Percentiles rank a stretch among this genome's conserved stretches.
Conservation (phyloP, 805 yeast species). For the Suhomyces sp. region DNA sequence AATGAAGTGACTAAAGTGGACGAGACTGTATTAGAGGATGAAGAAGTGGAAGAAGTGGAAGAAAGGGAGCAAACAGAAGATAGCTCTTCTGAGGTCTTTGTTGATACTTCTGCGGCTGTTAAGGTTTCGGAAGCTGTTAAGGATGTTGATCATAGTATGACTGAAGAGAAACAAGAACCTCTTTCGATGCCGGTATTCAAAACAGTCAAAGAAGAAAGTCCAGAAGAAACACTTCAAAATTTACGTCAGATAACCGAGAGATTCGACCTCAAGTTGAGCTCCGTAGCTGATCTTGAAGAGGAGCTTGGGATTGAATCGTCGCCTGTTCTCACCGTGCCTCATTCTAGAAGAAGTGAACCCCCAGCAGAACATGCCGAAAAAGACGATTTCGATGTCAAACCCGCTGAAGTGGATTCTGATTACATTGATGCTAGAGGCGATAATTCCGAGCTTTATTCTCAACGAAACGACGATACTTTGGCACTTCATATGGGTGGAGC, state of each 20-base stretch:
- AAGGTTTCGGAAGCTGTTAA: not conserved
- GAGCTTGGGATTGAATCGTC: constrained; percentile 9
- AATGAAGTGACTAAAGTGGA: not conserved
- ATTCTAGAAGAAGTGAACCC: not conserved
- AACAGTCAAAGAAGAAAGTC: constrained; percentile 25
- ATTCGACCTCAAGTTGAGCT: constrained; percentile 22
- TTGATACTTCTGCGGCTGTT: not conserved
- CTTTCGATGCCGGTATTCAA: constrained; percentile 22
- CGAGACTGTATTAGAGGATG: too few relatives aligned
- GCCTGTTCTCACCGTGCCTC: not conserved
- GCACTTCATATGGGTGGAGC: not conserved
- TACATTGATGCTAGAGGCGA: not conserved
- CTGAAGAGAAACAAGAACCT: not conserved
- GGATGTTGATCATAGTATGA: not conserved
- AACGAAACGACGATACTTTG: not conserved
- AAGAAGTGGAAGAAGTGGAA: not conserved
- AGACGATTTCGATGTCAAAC: not conserved
- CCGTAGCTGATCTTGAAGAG: constrained; percentile 19
- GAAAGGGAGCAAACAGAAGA: not conserved
- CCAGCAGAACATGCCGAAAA: not conserved
- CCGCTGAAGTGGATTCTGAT: not conserved
- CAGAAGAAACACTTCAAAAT: constrained; percentile 19
- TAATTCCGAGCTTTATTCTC: not conserved
- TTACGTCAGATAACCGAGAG: constrained; percentile 23
- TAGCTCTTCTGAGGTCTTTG: not conserved